Evolutionary conservation across 352 stramenopile species (phyloP), one percentile per base, ranked within the genome.

Genomic region (Elongisporangium undulatum): DNA sequence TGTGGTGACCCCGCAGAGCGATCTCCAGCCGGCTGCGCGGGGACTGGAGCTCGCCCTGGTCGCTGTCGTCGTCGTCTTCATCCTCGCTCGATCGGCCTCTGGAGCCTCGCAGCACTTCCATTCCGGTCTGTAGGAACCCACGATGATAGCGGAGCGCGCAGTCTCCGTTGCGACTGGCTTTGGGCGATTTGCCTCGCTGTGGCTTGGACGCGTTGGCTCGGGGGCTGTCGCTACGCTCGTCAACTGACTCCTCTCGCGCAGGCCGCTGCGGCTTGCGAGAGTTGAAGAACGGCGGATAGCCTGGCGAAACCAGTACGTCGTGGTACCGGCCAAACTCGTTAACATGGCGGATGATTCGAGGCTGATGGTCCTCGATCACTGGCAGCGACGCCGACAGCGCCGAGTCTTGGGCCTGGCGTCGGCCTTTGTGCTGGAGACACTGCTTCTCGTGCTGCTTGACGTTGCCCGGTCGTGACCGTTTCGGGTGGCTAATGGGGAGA

Each of bases 251-350:
- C 45, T 54, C 49, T 58, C 23, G 38, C 19, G 4, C 23, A 41
- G 22, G 50, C 22, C 23, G 34, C 10, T 20, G 23, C 22, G 4
- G 41, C 39, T 67, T 72, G 0, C 13, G 53, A 49, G 50, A 53
- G 24, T 49, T 51, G 62, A 87, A 89, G 49, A 71, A 88, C 12
- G 79, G 77, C 12, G 82, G 71, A 16, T 78, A 81, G 7, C 74
- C 64, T 1, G 82, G 71, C 1, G 82, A 89, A 19, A 89, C 53
- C 6, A 89, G 70, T 13, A 91, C 69, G 53, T 81, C 69, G 45
- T 91, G 79, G 1, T 62, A 69, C 9, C 48, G 75, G 7, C 82
- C 82, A 49, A 89, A 89, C 58, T 89, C 79, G 62, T 91, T 91
- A 58, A 83, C 71, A 24, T 89, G 79, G 24, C 72, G 74, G 20